phyloP scores from a whole-genome alignment of 177 flowering plant genomes.

The Tripterygium wilfordii region DNA sequence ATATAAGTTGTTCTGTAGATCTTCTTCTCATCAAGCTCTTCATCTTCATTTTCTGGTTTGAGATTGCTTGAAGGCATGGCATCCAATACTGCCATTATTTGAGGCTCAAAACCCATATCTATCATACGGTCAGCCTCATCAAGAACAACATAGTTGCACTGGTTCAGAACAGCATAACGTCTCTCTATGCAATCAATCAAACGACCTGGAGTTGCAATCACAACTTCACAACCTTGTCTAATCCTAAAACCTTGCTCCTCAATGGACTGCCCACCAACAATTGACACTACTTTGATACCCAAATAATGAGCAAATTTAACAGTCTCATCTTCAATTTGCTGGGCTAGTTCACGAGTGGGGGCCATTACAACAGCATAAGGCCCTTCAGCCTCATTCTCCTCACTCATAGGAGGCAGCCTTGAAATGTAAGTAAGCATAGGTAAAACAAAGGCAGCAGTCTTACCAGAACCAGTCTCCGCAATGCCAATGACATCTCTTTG shows the following conservation, averaged over 20 bases:
- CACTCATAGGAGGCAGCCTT: constrained; percentile 61
- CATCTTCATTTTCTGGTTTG: constrained; percentile 81
- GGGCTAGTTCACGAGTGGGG: constrained; percentile 75
- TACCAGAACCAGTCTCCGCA: no score
- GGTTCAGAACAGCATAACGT: constrained; percentile 65
- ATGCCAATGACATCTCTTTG: constrained; percentile 80
- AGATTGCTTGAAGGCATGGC: constrained; percentile 85
- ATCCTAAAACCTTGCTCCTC: constrained; percentile 77
- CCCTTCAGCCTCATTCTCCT: constrained; percentile 75
- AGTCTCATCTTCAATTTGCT: constrained; percentile 79
- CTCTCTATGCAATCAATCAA: constrained; percentile 71
- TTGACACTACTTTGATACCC: constrained; percentile 71
- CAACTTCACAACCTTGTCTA: constrained; percentile 75
- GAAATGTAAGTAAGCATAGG: constrained; percentile 73
- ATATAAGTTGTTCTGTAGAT: constrained; percentile 81
- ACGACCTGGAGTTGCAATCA: no score
- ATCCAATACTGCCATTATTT: constrained; percentile 72
- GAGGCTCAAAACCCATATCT: constrained; percentile 79
- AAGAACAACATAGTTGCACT: constrained; percentile 76
- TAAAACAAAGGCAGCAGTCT: no score
- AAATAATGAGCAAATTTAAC: constrained; percentile 62
- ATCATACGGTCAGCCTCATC: constrained; percentile 89
- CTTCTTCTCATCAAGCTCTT: constrained; percentile 74
- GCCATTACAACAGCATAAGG: constrained; percentile 85
- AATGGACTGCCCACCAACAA: constrained; percentile 82